These are phyloP conservation scores for Meredithiella fracta DNA, from an alignment of 2,329 filamentous ascomycete genomes.

Conservation along the genomic window DNA sequence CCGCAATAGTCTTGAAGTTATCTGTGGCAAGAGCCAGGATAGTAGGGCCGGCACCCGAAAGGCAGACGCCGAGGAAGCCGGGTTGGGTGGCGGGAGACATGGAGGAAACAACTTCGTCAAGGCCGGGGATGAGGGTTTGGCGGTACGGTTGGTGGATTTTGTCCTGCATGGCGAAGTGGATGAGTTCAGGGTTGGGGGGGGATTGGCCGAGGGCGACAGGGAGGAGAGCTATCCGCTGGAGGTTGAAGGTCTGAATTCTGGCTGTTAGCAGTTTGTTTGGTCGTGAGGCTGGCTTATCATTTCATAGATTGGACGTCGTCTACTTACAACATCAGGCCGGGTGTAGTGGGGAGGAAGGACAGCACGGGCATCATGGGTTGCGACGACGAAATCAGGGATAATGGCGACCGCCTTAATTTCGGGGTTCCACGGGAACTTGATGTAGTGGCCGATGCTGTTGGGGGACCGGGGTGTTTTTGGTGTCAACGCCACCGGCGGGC, in stretches of 20 bases:
- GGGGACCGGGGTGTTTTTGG: constrained; percentile 76
- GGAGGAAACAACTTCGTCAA: constrained; percentile 77
- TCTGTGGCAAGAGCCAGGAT: constrained; percentile 83
- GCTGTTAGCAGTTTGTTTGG: not conserved
- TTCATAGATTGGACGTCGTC: too few relatives aligned
- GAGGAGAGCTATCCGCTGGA: constrained; percentile 82
- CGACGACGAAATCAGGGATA: constrained; percentile 87
- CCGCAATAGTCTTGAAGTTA: constrained; percentile 76
- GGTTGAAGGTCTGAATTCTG: constrained; percentile 58
- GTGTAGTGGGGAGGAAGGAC: constrained; percentile 70
- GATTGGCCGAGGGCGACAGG: constrained; percentile 79
- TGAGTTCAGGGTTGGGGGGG: constrained; percentile 80
- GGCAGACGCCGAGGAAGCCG: constrained; percentile 80
- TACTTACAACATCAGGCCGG: constrained; percentile 62
- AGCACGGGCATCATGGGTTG: constrained; percentile 78
- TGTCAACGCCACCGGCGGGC: constrained; percentile 81
- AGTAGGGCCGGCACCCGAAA: constrained; percentile 88
- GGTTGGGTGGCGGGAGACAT: constrained; percentile 78
- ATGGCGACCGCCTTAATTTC: constrained; percentile 96
- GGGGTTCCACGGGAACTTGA: constrained; percentile 83
- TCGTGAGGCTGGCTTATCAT: too few relatives aligned
- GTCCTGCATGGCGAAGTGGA: constrained; percentile 97
- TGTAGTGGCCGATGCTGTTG: constrained; percentile 82
- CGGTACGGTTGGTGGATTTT: constrained; percentile 96
- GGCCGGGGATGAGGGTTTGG: constrained; percentile 74